A percentile compares a stretch with the other conserved stretches of the same genome.
These are phyloP conservation scores for Boletus sp. DNA, from an alignment of 1,284 basidiomycete genomes.

Conservation along the genomic window DNA sequence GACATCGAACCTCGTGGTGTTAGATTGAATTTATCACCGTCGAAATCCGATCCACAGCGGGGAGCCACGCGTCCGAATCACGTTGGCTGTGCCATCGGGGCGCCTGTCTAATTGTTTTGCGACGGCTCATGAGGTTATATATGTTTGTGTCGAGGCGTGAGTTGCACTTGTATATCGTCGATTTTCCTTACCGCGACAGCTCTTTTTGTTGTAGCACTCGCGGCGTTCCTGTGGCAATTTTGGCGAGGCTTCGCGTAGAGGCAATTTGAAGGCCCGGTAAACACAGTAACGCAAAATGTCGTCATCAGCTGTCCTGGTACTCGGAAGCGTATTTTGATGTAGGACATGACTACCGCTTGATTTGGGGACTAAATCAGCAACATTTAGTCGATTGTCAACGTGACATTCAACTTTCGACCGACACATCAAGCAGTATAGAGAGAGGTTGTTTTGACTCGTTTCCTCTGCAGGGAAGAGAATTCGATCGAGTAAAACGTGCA, in stretches of 20 bases:
- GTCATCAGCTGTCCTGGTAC: constrained; percentile 2
- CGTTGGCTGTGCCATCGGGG: constrained; percentile 29
- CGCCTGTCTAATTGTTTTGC: constrained; percentile 25
- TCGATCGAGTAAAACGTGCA: no score
- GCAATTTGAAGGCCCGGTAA: not conserved
- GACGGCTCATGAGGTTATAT: constrained; percentile 18
- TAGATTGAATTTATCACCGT: constrained; percentile 27
- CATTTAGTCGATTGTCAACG: not conserved
- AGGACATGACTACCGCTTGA: not conserved
- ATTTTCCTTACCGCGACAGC: constrained; percentile 25
- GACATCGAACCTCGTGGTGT: constrained; percentile 31
- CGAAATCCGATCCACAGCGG: constrained; percentile 20
- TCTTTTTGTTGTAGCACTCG: constrained; percentile 9
- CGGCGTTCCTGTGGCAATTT: not conserved
- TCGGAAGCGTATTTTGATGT: constrained; percentile 1
- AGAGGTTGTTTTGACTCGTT: no score
- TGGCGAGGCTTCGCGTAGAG: not conserved
- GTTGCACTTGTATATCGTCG: constrained; percentile 1
- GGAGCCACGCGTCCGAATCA: constrained; percentile 28
- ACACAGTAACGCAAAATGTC: not conserved
- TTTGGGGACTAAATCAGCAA: not conserved
- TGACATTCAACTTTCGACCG: not conserved
- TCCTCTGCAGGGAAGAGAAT: no score
- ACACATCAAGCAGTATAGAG: not conserved
- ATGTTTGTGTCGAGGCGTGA: constrained; percentile 19